Base-by-base conservation (phyloP, 2,329 filamentous ascomycete genomes). In the Rhinocladiella similis region DNA sequence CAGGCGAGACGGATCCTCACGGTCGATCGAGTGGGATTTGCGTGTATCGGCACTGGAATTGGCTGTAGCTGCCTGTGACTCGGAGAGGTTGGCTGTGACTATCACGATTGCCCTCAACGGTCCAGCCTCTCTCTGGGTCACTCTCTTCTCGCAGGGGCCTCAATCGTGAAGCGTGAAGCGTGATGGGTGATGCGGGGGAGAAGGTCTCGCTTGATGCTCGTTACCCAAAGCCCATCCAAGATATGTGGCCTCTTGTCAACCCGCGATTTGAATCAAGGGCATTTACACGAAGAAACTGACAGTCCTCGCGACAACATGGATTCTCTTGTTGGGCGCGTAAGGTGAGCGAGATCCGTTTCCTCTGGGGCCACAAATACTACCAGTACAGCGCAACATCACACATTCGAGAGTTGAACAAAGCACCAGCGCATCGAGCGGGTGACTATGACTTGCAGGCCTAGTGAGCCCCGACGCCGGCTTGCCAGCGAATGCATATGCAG, bases 371-470 rank as follows among this genome's bases (percentile, higher is more conserved):
- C 27, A 38, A 47, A 41, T 22, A 51, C 51, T 47, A 48, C 35
- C 48, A 47, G 41, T 36, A 52, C 42, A 53, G 50, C 45, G 46
- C 50, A 53, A 54, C 50, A 50, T 42, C 48, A 53, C 52, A 45
- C 48, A 47, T 27, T 4, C 19, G 19, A 53, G 43, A 41, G 42
- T 47, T 16, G 43, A 53, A 47, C 42, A 47, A 53, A 53, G 50
- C 42, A 53, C n/a, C 42, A 47, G 42, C 43, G 35, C 56, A 52
- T 46, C 59, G 45, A 29, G 29, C 27, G 25, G 53, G 59, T 61
- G 57, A 59, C 61, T 60, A 60, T 61, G 57, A 59, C 61, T 60
- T 63, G 57, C 61, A 61, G 57, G 53, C 45, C n/a, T n/a, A n/a
- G n/a, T n/a, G n/a, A n/a, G n/a, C n/a, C 49, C 55, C 50, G 57